These are phyloP conservation scores for Ceratocystis ficicola DNA, from an alignment of 2,329 filamentous ascomycete species.

Conservation along the genomic window DNA sequence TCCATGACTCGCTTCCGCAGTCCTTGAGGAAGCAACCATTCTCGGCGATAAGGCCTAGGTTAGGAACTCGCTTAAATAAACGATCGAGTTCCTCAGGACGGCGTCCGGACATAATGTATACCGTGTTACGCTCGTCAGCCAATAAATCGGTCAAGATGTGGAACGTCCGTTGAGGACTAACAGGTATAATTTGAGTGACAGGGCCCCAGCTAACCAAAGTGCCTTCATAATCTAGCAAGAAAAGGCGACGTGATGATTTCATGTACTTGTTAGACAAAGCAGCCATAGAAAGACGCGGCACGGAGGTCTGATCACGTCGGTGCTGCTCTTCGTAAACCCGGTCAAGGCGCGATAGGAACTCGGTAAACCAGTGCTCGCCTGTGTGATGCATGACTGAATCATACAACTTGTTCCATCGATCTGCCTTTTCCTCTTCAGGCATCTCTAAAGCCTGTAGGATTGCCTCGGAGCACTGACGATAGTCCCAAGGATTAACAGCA, in stretches of 20 bases:
- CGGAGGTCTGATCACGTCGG: conserved; percentile 68
- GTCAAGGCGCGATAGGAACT: conserved; percentile 58
- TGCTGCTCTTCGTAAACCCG: conserved; percentile 74
- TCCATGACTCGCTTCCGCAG: conserved; percentile 57
- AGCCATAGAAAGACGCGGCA: conserved; percentile 67
- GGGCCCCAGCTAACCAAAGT: conserved; percentile 82
- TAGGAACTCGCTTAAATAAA: conserved; percentile 70
- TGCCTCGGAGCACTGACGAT: conserved; percentile 72
- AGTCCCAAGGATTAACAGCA: conserved; percentile 91
- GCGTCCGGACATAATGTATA: conserved; percentile 89
- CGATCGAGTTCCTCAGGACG: conserved; percentile 79
- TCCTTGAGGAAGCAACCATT: conserved; percentile 85
- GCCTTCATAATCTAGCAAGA: conserved; percentile 88
- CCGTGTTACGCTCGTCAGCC: conserved; percentile 65
- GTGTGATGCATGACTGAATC: conserved; percentile 67
- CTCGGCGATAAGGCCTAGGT: conserved; percentile 81
- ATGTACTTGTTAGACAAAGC: conserved; percentile 55
- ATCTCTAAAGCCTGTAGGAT: conserved; percentile 78
- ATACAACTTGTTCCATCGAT: conserved; percentile 63
- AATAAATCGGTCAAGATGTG: conserved; percentile 73
- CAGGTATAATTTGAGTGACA: conserved; percentile 70
- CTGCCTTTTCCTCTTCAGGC: conserved; percentile 57
- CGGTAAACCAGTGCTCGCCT: conserved; percentile 73
- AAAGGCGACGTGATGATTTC: conserved; percentile 55
- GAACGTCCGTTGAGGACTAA: conserved; percentile 71